Percentiles rank a stretch among this genome's conserved stretches.
These are phyloP conservation scores for Epichloe sylvatica DNA, from an alignment of 2,329 filamentous ascomycete species.

Conservation along the genomic window DNA sequence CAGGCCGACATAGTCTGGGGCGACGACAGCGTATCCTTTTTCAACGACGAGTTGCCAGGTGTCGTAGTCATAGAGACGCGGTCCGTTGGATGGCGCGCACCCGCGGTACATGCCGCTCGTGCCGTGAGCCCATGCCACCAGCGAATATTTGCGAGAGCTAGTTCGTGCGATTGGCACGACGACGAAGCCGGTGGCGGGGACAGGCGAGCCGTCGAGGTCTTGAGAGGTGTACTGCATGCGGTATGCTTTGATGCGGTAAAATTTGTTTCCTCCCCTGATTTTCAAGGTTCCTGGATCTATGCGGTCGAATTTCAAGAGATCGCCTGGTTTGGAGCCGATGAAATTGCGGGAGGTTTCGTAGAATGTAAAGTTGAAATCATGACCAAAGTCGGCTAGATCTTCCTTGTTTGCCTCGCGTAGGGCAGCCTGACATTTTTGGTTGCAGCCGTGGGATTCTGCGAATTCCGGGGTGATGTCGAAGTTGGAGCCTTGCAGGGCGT, in stretches of 20 bases:
- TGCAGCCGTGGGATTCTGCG: slow-evolving; percentile 4
- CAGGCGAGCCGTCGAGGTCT: slow-evolving; percentile 6
- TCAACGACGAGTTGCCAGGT: slow-evolving; percentile 5
- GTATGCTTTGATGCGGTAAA: slow-evolving; percentile 7
- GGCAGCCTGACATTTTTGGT: slow-evolving; percentile 1
- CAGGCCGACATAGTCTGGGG: slow-evolving; percentile 11
- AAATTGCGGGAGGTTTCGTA: slow-evolving; percentile 8
- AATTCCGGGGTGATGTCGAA: slow-evolving; percentile 1
- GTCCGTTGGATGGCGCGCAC: slow-evolving; percentile 7
- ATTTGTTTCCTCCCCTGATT: slow-evolving; percentile 7
- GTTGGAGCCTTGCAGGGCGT: slow-evolving; percentile 2
- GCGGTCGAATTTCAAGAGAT: slow-evolving; percentile 9
- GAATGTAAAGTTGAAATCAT: slow-evolving; percentile 7
- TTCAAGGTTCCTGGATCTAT: slow-evolving; percentile 4
- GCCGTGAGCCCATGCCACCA: slow-evolving; percentile 8
- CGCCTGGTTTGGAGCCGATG: slow-evolving; percentile 5
- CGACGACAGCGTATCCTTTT: slow-evolving; percentile 9
- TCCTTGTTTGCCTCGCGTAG: not conserved
- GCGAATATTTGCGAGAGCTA: not conserved
- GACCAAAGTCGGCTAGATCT: not conserved
- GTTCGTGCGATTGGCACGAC: slow-evolving; percentile 3
- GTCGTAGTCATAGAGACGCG: slow-evolving; percentile 4
- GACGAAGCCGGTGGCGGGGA: slow-evolving; percentile 9
- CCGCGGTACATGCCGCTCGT: slow-evolving; percentile 5
- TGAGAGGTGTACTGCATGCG: slow-evolving; percentile 10